These are phyloP conservation scores for Podila verticillata DNA, from an alignment of 192 early-diverging fungal genomes.

Conservation along the genomic window DNA sequence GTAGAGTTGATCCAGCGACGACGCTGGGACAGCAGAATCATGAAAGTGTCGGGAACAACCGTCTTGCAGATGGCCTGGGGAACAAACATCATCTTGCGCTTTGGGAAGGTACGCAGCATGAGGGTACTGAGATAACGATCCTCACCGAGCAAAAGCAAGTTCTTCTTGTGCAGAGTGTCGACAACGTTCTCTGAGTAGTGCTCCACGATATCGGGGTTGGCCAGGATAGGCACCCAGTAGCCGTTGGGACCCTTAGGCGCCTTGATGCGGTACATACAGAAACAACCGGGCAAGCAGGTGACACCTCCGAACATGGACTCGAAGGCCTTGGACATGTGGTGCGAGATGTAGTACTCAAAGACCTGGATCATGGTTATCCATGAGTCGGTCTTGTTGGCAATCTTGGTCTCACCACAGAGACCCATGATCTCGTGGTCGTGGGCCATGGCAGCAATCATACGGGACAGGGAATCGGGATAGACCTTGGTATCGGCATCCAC, in stretches of 20 bases:
- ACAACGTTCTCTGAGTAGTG: constrained; percentile 80
- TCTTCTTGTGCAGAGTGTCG: constrained; percentile 84
- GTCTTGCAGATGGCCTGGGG: constrained; percentile 83
- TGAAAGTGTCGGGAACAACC: constrained; percentile 80
- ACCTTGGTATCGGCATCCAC: constrained; percentile 92
- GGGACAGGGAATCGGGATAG: constrained; percentile 74
- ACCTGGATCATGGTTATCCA: constrained; percentile 96
- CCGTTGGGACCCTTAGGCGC: constrained; percentile 72
- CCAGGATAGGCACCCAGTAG: constrained; percentile 78
- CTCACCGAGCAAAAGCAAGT: constrained; percentile 83
- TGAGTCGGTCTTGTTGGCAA: constrained; percentile 88
- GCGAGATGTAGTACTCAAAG: constrained; percentile 97
- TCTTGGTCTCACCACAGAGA: constrained; percentile 95
- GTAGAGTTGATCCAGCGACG: constrained; percentile 96
- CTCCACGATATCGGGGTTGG: constrained; percentile 86
- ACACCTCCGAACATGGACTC: constrained; percentile 95
- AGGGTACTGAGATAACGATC: constrained; percentile 86
- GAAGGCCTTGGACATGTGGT: constrained; percentile 91
- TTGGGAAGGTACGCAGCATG: constrained; percentile 83
- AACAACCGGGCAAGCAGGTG: constrained; percentile 94
- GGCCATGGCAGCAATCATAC: constrained; percentile 84
- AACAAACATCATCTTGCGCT: constrained; percentile 86
- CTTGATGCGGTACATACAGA: constrained; percentile 97
- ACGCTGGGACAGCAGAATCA: constrained; percentile 84
- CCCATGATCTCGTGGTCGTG: constrained; percentile 91